These are phyloP conservation scores for Rosa persica DNA, from an alignment of 306 rosid genomes.

Conservation along the genomic window DNA sequence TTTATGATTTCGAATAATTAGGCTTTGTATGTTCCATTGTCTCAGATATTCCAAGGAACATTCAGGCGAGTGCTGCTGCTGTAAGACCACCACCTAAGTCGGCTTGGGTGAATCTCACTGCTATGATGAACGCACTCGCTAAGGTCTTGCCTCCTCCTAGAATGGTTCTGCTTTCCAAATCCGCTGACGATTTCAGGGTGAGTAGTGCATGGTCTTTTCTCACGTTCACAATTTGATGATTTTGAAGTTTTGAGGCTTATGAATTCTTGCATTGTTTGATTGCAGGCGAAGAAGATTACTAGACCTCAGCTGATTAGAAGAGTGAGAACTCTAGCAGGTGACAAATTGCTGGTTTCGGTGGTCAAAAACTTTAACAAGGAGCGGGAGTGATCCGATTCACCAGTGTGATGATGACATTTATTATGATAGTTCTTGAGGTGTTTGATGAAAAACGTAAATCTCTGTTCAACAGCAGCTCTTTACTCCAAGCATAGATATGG, in stretches of 20 bases:
- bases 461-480: not conserved
- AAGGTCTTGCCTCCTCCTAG: conserved; percentile 30
- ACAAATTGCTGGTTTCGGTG: conserved; percentile 17
- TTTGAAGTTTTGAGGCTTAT: not conserved
- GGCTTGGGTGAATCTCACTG: conserved; percentile 37
- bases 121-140: conserved; percentile 38
- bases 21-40: not conserved
- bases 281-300: conserved; percentile 38
- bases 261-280: conserved; percentile 4
- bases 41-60: conserved; percentile 34
- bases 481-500: not conserved
- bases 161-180: conserved; percentile 33
- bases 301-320: conserved; percentile 27
- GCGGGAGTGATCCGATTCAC: not conserved
- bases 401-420: not conserved
- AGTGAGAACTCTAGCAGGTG: conserved; percentile 35
- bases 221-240: not conserved
- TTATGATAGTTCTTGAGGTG: not conserved
- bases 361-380: conserved; percentile 13
- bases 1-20: not conserved
- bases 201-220: not conserved
- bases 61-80: conserved; percentile 6
- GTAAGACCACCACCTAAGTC: conserved; percentile 10
- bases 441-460: not conserved
- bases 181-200: conserved; percentile 39